Evolutionary conservation across 2,329 filamentous ascomycete genomes (phyloP).

Genomic region (Neofusicoccum laricinum): DNA sequence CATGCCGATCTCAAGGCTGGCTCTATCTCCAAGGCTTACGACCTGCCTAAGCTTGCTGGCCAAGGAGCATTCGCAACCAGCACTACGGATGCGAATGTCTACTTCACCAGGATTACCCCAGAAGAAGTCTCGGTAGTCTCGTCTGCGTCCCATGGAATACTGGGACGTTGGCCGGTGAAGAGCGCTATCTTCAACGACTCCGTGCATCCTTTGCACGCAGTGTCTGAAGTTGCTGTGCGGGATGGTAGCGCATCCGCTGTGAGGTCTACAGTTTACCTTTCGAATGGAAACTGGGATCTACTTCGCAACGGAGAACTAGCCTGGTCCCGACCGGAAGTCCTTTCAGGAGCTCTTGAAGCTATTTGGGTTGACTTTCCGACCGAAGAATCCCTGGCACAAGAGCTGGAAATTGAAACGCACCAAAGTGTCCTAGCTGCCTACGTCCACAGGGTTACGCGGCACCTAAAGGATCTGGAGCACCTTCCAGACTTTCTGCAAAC

Average conservation of each 20-base stretch:
- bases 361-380: conserved; percentile 76
- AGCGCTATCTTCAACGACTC: conserved; percentile 19
- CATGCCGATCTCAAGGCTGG: conserved; percentile 72
- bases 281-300: conserved; percentile 73
- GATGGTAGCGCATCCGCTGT: conserved; percentile 68
- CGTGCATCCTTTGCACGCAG: conserved; percentile 58
- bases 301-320: conserved; percentile 76
- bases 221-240: conserved; percentile 79
- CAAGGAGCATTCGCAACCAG: conserved; percentile 75
- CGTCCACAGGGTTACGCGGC: conserved; percentile 78
- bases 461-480: conserved; percentile 72
- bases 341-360: conserved; percentile 77
- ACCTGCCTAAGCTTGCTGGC: conserved; percentile 68
- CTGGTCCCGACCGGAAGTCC: conserved; percentile 79
- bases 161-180: conserved; percentile 70
- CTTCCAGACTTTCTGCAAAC: conserved; percentile 70
- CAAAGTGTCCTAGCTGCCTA: conserved; percentile 80
- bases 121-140: conserved; percentile 72
- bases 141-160: conserved; percentile 70
- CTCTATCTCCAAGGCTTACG: conserved; percentile 73
- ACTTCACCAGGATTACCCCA: conserved; percentile 78
- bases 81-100: conserved; percentile 75
- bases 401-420: conserved; percentile 82
- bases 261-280: conserved; percentile 66
- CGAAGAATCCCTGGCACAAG: conserved; percentile 71